Conservation (phyloP, 2,329 filamentous ascomycete species). For the Sordariomycetes sp. region DNA sequence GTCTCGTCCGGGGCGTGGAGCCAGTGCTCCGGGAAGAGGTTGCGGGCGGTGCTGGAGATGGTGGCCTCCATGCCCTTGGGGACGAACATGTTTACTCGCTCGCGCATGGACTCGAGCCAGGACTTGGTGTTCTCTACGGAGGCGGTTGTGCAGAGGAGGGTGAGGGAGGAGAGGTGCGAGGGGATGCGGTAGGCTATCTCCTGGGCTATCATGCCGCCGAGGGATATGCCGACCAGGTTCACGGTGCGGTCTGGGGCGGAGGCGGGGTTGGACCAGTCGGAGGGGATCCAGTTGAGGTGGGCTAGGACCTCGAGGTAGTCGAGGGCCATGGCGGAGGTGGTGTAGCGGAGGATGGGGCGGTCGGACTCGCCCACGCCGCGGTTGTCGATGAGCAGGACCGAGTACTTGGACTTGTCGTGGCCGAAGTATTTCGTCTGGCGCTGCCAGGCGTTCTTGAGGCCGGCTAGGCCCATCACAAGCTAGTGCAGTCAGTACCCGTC, state of each 20-base stretch:
- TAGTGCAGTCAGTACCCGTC: conserved; percentile 19
- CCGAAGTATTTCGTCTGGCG: conserved; percentile 75
- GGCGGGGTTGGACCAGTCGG: neutral
- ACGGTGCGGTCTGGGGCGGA: conserved; percentile 24
- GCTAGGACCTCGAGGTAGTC: conserved; percentile 62
- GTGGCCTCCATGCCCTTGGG: conserved; percentile 61
- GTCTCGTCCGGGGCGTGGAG: conserved; percentile 49
- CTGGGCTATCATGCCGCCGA: conserved; percentile 90
- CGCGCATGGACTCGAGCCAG: conserved; percentile 23
- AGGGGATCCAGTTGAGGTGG: conserved; percentile 55
- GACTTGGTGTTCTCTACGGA: conserved; percentile 48
- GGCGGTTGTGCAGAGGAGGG: conserved; percentile 52
- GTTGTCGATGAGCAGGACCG: conserved; percentile 71
- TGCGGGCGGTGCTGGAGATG: conserved; percentile 51
- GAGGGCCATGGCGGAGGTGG: conserved; percentile 73
- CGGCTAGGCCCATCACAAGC: conserved; percentile 75
- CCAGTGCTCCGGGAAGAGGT: conserved; percentile 57
- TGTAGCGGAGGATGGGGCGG: conserved; percentile 68
- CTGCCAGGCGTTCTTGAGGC: conserved; percentile 62
- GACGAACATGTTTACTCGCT: conserved; percentile 45
- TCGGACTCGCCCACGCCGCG: conserved; percentile 73
- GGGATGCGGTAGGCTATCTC: conserved; percentile 55
- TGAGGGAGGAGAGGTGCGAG: conserved; percentile 41
- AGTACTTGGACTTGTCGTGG: conserved; percentile 59
- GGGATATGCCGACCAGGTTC: conserved; percentile 68